Evolutionary conservation across 371 early-diverging fungal genomes (phyloP).

Genomic region (Mortierella sp.): DNA sequence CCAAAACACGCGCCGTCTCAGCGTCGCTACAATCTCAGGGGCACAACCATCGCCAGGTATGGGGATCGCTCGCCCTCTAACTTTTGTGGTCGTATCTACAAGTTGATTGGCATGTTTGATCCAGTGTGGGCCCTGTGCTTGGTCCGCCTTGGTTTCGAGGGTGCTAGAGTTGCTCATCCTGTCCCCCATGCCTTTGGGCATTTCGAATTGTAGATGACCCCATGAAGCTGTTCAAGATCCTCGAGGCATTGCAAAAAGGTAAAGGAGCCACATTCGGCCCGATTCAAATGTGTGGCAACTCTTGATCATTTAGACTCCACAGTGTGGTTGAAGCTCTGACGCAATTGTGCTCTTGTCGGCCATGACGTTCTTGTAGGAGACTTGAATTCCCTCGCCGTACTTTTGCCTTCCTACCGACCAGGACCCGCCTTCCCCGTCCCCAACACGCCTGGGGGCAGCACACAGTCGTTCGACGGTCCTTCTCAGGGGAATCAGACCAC

Average conservation of each 20-base stretch:
- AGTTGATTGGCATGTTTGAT: not conserved
- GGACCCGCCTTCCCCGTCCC: conserved; percentile 22
- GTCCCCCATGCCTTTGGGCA: not conserved
- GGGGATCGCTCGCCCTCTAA: not conserved
- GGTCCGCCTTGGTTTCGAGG: not conserved
- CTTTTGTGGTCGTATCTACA: too few relatives aligned
- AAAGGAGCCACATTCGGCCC: not conserved
- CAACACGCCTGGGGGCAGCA: conserved; percentile 37
- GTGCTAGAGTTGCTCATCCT: not conserved
- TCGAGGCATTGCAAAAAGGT: conserved; percentile 52
- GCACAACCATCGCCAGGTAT: not conserved
- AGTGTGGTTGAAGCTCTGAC: not conserved
- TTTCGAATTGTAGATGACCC: conserved; percentile 38
- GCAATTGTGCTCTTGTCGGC: not conserved
- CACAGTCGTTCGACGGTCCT: conserved; percentile 38
- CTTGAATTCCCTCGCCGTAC: conserved; percentile 31
- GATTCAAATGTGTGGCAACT: not conserved
- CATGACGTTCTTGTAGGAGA: conserved; percentile 27
- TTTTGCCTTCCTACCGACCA: conserved; percentile 36
- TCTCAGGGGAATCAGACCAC: conserved; percentile 37
- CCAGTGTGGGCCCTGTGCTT: not conserved
- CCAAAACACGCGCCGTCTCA: conserved; percentile 4
- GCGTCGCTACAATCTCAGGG: not conserved
- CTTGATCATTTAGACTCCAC: not conserved
- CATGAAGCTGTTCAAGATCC: conserved; percentile 54